Evolutionary conservation across 202 grass and related monocot species (phyloP).

Genomic region (Thinopyrum obtusiflorum): DNA sequence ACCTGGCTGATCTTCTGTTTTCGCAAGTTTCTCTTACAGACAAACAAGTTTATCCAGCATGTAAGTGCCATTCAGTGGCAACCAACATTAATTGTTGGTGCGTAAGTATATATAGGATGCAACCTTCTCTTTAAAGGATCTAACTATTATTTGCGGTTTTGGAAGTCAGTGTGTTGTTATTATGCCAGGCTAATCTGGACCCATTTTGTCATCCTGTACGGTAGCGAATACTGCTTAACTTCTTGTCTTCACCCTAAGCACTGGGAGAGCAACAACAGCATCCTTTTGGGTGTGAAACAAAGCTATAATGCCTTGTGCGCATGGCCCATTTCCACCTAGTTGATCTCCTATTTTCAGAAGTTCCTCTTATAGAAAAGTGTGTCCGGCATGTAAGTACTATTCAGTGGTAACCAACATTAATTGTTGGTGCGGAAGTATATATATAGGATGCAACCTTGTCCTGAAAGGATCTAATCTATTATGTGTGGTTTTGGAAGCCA

Average conservation of each 20-base stretch:
- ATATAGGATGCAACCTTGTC: neutral
- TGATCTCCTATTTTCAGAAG: neutral
- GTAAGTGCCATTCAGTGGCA: neutral
- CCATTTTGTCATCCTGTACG: neutral
- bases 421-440: neutral
- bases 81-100: neutral
- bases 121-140: neutral
- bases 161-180: neutral
- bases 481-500: neutral
- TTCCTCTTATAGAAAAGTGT: neutral
- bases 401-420: neutral
- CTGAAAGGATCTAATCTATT: neutral
- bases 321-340: neutral
- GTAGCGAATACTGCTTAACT: neutral
- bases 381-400: neutral
- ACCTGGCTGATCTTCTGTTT: neutral
- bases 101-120: neutral
- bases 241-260: neutral
- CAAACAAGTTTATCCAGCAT: neutral
- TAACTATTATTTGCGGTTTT: neutral
- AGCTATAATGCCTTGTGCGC: neutral
- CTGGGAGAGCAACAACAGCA: neutral
- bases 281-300: neutral
- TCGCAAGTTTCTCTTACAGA: neutral
- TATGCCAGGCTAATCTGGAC: neutral